Percentiles rank a stretch among this genome's conserved stretches.
These are phyloP conservation scores for Leucosporidium creatinivorum DNA, from an alignment of 768 basidiomycete genomes.

Conservation along the genomic window DNA sequence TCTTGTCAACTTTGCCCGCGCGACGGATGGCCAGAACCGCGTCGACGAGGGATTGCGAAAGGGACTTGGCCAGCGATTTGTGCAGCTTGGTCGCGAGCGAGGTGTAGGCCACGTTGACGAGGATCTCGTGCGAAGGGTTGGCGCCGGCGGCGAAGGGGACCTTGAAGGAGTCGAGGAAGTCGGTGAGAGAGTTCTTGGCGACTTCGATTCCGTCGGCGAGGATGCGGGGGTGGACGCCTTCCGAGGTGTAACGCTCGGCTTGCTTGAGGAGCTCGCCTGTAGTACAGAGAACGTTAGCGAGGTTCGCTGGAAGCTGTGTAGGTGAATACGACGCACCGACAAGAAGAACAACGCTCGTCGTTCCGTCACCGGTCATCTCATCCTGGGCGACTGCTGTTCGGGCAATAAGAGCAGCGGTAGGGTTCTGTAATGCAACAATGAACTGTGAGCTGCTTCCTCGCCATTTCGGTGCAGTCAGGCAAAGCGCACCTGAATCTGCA, in stretches of 20 bases:
- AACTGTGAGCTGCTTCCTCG: background rate
- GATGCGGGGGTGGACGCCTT: constrained; percentile 96
- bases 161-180: constrained; percentile 89
- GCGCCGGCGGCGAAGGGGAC: constrained; percentile 50
- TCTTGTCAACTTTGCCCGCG: constrained; percentile 51
- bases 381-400: constrained; percentile 97
- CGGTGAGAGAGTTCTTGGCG: constrained; percentile 68
- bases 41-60: constrained; percentile 89
- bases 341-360: constrained; percentile 89
- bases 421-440: constrained; percentile 51
- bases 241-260: constrained; percentile 93
- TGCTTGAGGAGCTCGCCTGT: constrained; percentile 66
- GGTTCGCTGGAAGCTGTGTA: no score
- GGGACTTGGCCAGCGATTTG: constrained; percentile 67
- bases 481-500: constrained; percentile 68
- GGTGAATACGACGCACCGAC: constrained; percentile 58
- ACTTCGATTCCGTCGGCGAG: constrained; percentile 93
- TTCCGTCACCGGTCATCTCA: constrained; percentile 98
- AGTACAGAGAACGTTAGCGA: no score
- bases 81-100: constrained; percentile 91
- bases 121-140: constrained; percentile 72
- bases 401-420: constrained; percentile 98
- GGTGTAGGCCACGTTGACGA: constrained; percentile 91
- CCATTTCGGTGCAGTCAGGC: background rate
- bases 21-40: constrained; percentile 77